Conservation (phyloP, 495 filamentous ascomycete species). For the Ramalina peruviana region DNA sequence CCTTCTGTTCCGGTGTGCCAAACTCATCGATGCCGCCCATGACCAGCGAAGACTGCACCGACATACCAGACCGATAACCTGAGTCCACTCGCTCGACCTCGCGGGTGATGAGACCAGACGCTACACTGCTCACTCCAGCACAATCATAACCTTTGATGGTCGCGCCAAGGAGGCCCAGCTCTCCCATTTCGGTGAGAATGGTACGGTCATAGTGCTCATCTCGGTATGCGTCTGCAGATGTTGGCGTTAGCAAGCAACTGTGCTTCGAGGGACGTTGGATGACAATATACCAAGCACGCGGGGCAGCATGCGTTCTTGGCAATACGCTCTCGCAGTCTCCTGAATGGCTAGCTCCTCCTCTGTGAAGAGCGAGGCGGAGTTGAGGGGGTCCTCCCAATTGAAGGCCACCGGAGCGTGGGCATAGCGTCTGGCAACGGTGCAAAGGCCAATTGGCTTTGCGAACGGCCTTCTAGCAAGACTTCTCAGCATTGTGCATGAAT, state of each 20-base stretch:
- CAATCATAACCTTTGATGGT: slow-evolving; percentile 89
- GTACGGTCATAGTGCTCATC: slow-evolving; percentile 82
- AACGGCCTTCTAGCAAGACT: not conserved
- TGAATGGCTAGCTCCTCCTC: slow-evolving; percentile 83
- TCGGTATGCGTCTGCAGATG: slow-evolving; percentile 69
- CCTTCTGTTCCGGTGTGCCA: slow-evolving; percentile 78
- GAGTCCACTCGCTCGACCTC: slow-evolving; percentile 94
- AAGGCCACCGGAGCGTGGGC: slow-evolving; percentile 47
- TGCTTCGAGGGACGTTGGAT: not conserved
- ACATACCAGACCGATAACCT: slow-evolving; percentile 92
- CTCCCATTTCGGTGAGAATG: slow-evolving; percentile 92
- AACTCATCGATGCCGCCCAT: slow-evolving; percentile 98
- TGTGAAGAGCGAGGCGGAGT: slow-evolving; percentile 56
- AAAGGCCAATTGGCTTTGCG: slow-evolving; percentile 1
- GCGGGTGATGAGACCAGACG: slow-evolving; percentile 83
- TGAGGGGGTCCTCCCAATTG: slow-evolving; percentile 86
- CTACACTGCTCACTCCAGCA: slow-evolving; percentile 84
- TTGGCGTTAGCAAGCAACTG: not conserved
- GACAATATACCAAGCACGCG: slow-evolving; percentile 64
- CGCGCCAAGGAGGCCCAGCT: slow-evolving; percentile 79
- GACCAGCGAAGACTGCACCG: slow-evolving; percentile 83
- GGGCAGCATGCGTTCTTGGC: slow-evolving; percentile 75
- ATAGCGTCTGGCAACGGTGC: slow-evolving; percentile 20
- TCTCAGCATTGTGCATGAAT: too few species aligned
- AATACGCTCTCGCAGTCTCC: slow-evolving; percentile 81